These are phyloP conservation scores for Calonectria pseudoreteaudii DNA, from an alignment of 2,329 filamentous ascomycete species.

Conservation along the genomic window DNA sequence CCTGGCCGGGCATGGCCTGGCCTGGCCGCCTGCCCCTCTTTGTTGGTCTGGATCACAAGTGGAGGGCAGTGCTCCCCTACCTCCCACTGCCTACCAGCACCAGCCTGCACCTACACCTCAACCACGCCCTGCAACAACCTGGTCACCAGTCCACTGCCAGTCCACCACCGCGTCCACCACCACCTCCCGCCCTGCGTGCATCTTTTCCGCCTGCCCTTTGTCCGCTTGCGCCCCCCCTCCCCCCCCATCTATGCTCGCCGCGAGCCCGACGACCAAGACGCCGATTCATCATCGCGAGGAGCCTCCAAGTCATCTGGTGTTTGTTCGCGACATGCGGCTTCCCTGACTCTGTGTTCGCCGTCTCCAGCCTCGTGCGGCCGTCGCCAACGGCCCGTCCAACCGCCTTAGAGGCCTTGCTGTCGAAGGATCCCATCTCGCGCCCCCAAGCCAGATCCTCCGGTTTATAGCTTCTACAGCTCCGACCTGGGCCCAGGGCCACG, in stretches of 20 bases:
- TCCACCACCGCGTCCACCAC: slow-evolving; percentile 1
- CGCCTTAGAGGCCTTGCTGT: slow-evolving; percentile 29
- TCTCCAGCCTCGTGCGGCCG: slow-evolving; percentile 39
- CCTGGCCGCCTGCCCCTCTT: slow-evolving; percentile 38
- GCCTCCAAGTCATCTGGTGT: slow-evolving; percentile 9
- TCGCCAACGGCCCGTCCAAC: slow-evolving; percentile 31
- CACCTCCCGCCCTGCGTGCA: slow-evolving; percentile 9
- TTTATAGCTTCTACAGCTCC: slow-evolving; percentile 31
- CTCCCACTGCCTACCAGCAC: background rate
- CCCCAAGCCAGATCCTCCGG: slow-evolving; percentile 4
- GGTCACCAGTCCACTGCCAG: slow-evolving; percentile 2
- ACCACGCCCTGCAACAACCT: slow-evolving; percentile 5
- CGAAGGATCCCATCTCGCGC: slow-evolving; percentile 8
- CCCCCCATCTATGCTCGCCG: background rate
- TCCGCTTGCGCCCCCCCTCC: background rate
- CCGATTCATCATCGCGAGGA: background rate
- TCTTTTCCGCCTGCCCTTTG: background rate
- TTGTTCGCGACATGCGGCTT: slow-evolving; percentile 40
- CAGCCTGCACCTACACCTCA: background rate
- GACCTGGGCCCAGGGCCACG: slow-evolving; percentile 34
- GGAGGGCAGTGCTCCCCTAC: slow-evolving; percentile 15
- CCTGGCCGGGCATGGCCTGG: slow-evolving; percentile 24
- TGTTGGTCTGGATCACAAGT: slow-evolving; percentile 28
- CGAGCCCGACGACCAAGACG: background rate
- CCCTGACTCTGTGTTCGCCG: slow-evolving; percentile 42